phyloP scores from a whole-genome alignment of 148 eudicot species.

The Persicaria maculosa region DNA sequence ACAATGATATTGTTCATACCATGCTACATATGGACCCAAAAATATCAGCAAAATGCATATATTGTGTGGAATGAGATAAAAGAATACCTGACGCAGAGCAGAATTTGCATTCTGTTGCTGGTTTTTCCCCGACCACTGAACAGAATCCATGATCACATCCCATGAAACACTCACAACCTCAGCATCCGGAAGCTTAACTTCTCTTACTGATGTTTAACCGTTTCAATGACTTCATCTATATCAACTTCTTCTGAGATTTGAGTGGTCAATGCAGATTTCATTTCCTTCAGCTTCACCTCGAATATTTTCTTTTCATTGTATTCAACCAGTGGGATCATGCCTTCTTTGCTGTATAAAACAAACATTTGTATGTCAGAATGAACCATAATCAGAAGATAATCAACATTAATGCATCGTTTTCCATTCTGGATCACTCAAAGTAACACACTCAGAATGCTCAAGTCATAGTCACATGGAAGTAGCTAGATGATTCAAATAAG shows the following conservation, averaged over 20 bases:
- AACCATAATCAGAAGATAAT: neutral
- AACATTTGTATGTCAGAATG: neutral
- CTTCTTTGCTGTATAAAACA: slow-evolving; percentile 56
- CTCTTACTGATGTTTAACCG: slow-evolving; percentile 80
- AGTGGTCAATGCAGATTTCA: slow-evolving; percentile 74
- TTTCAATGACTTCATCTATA: slow-evolving; percentile 73
- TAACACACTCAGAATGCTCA: neutral
- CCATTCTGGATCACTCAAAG: slow-evolving; percentile 1
- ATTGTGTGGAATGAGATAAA: neutral
- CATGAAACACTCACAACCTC: slow-evolving; percentile 80
- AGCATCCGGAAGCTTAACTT: slow-evolving; percentile 81
- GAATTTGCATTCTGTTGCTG: slow-evolving; percentile 95
- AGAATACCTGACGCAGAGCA: slow-evolving; percentile 78
- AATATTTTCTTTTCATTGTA: slow-evolving; percentile 62
- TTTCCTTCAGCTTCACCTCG: slow-evolving; percentile 89
- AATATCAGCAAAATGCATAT: neutral
- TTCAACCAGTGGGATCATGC: slow-evolving; percentile 27
- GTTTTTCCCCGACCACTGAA: slow-evolving; percentile 95
- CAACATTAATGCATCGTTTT: neutral
- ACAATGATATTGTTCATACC: neutral
- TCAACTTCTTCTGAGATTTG: slow-evolving; percentile 88
- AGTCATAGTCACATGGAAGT: neutral
- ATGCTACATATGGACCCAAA: neutral
- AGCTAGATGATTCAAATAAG: too few relatives aligned
- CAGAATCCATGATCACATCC: slow-evolving; percentile 97